phyloP scores from a whole-genome alignment of 2,329 filamentous ascomycete species.

The Scytalidium lignicola region DNA sequence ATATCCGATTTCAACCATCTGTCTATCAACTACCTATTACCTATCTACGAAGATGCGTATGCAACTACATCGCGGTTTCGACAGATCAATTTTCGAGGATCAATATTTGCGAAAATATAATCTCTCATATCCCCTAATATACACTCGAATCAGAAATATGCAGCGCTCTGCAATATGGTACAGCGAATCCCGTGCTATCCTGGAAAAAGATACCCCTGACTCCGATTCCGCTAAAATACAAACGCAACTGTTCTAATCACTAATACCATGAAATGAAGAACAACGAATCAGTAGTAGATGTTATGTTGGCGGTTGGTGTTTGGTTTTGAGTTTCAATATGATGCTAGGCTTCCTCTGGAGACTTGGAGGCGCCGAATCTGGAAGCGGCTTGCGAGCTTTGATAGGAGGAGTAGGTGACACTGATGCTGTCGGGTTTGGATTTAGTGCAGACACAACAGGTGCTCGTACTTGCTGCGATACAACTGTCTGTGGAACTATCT shows the following conservation, averaged over 20 bases:
- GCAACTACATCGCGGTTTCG: not conserved
- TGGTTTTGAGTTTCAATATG: conserved; percentile 1
- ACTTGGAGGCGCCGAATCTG: conserved; percentile 4
- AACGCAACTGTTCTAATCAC: not conserved
- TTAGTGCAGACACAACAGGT: not conserved
- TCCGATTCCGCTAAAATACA: not conserved
- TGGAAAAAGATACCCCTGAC: not conserved
- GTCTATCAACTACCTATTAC: not conserved
- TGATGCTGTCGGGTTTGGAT: not conserved
- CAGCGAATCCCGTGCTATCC: not conserved
- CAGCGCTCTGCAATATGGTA: not conserved
- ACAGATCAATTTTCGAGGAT: too few relatives aligned
- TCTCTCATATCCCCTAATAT: not conserved
- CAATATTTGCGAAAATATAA: too few relatives aligned
- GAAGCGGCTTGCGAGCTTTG: conserved; percentile 13
- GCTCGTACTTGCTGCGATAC: not conserved
- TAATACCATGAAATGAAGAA: not conserved
- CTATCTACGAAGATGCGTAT: not conserved
- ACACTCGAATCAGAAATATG: not conserved
- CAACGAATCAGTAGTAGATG: not conserved
- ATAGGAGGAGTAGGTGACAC: not conserved
- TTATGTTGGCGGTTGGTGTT: not conserved
- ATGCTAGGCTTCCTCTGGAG: not conserved
- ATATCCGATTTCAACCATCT: not conserved
- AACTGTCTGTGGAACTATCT: not conserved